Evolutionary conservation across 495 filamentous ascomycete species (phyloP), one percentile per base, ranked within the genome.

Genomic region (Tuber borchii): DNA sequence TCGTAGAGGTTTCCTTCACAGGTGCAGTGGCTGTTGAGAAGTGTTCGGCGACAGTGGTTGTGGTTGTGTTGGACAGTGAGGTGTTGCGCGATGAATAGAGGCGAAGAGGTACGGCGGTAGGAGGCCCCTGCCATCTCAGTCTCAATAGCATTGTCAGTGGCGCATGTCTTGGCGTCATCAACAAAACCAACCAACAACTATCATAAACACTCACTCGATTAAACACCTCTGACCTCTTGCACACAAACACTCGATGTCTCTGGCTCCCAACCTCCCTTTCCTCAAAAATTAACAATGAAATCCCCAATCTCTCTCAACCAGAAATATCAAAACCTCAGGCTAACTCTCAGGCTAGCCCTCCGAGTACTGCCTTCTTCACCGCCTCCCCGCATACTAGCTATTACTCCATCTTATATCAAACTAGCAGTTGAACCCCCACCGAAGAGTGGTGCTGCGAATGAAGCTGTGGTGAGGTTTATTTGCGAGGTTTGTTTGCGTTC

Each of bases 361-460:
- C 12, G 26, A 8, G 56, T 65, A 34, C 14, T 65, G 31, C 56
- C 56, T 14, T 34, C 56, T 65, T 65, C 56, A 17, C 56, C 26
- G 17, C 56, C 56, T 34, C 56, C 79, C 17, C 71, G 71, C 7
- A 40, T 80, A 1, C 39, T 80, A 39, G 56, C 44, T 0, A 40
- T 80, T 20, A 20, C n/a, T 5, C n/a, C 74, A 48, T 65, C 71
- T 42, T 71, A 75, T 26, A 22, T 80, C 8, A 26, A 72, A 26
- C 71, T 80, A 14, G 74, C 77, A 3, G 70, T 80, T 2, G 69
- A 71, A 10, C 37, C 26, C 0, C 74, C 71, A 2, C 78, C 79
- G 61, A 74, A 74, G 5, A 51, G 73, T 4, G 78, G 78, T 26
- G 77, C 70, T 14, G 79, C 79, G 71, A 77, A 79, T 45, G 65